Base-by-base conservation (phyloP, 371 early-diverging fungal genomes). In the Capniomyces stellatus region DNA sequence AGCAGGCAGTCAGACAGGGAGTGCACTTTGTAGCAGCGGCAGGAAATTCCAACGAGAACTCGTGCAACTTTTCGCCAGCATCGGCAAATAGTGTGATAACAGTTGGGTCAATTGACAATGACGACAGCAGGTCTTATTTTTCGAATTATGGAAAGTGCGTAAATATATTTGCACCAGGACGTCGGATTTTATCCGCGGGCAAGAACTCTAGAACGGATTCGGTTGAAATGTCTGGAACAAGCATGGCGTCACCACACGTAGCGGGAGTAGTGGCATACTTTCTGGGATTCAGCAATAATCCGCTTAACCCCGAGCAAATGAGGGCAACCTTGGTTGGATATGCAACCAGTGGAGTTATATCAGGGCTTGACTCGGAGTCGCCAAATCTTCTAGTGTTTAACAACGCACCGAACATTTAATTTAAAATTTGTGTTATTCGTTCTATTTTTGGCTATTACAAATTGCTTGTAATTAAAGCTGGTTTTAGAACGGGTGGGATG, bases 181-280 rank as follows among this genome's bases (percentile, higher is more conserved):
- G 82, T 54, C 80, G 92, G 62, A 94, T 99, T 51, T 60, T 73
- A 40, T 89, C 91, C 51, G 74, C 85, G 50, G 94, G 92, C 91
- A 84, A 77, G 61, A 87, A 87, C 25, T 72, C 74, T 57, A 69
- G 70, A 43, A 56, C 55, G 60, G 79, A 76, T 53, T 83, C 78
- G 63, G 89, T 87, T 71, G 84, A 83, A 29, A 89, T 93, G 61
- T 92, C 93, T 42, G 99, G 99, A 51, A 99, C 99, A 12, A 89
- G 92, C 35, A 98, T 99, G 99, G 98, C 99, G 30, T 76, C 89
- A 8, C 99, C 99, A 22, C 99, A 99, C 65, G 95, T 94, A 46
- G 81, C 88, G 59, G 99, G 99, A 54, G 75, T 92, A 42, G 79
- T 92, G 51, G 98, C 98, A 43, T 79, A 87, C 63, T 82, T 81